phyloP scores from a whole-genome alignment of 202 grass and related monocot genomes.

The Digitaria exilis region DNA sequence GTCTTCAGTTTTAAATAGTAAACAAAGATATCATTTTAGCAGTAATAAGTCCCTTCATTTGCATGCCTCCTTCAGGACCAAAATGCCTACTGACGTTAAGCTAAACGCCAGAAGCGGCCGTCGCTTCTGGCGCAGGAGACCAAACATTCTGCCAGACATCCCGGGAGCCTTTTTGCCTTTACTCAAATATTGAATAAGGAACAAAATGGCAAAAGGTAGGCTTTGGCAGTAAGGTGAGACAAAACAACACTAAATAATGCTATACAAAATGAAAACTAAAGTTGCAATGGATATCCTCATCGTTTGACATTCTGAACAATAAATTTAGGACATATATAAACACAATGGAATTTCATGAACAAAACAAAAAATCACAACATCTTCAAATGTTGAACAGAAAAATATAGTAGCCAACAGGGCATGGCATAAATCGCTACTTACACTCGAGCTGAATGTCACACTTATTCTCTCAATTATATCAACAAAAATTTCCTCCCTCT shows the following conservation, averaged over 20 bases:
- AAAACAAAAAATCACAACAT: slow-evolving; percentile 7
- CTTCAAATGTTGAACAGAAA: not conserved
- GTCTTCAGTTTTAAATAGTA: slow-evolving; percentile 6
- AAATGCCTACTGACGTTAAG: too few species aligned
- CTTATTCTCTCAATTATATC: slow-evolving; percentile 99
- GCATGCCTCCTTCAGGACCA: too few species aligned
- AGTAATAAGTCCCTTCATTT: not conserved
- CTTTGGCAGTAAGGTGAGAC: not conserved
- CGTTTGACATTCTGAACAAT: not conserved
- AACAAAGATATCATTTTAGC: not conserved
- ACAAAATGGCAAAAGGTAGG: slow-evolving; percentile 1
- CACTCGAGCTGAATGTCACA: slow-evolving; percentile 98
- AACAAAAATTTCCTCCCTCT: slow-evolving; percentile 99
- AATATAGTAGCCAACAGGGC: not conserved
- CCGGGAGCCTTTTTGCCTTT: too few species aligned
- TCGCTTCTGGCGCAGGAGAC: too few species aligned
- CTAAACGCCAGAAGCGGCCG: too few species aligned
- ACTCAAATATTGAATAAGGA: not conserved
- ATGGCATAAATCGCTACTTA: slow-evolving; percentile 44
- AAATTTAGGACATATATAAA: not conserved
- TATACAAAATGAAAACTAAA: slow-evolving; percentile 25
- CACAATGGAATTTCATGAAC: not conserved
- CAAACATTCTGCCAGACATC: too few species aligned
- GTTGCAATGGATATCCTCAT: not conserved
- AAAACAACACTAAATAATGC: not conserved